Conservation (phyloP, 257 asterid species). For the Scutellaria baicalensis region DNA sequence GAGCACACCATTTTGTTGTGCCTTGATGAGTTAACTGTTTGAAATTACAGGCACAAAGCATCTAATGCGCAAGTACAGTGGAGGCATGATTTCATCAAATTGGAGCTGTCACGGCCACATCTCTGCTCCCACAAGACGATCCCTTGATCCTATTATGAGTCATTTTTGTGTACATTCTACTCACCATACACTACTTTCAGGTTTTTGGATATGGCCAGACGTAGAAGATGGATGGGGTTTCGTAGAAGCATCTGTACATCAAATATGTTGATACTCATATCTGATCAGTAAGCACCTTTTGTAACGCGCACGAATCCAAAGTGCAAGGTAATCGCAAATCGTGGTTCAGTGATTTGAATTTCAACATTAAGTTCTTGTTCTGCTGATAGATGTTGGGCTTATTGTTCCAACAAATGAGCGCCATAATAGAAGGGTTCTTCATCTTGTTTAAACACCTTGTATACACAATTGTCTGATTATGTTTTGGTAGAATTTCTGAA, state of each 20-base stretch:
- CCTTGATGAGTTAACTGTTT: conserved; percentile 1
- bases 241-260: conserved; percentile 46
- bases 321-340: not conserved
- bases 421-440: too few relatives aligned
- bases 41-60: conserved; percentile 16
- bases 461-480: too few relatives aligned
- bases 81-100: conserved; percentile 19
- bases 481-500: too few relatives aligned
- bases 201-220: conserved; percentile 79
- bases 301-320: not conserved
- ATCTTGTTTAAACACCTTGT: not conserved
- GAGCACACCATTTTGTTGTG: not conserved
- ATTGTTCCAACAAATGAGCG: too few relatives aligned
- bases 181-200: conserved; percentile 32
- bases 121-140: conserved; percentile 18
- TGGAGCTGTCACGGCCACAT: conserved; percentile 13
- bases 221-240: conserved; percentile 80
- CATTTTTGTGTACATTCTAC: conserved; percentile 19
- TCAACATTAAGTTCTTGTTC: not conserved
- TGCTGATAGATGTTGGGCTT: conserved; percentile 6
- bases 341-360: not conserved
- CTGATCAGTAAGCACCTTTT: not conserved
- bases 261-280: conserved; percentile 10
- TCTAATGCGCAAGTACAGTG: conserved; percentile 1
- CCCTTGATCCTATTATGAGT: conserved; percentile 15